Percentiles rank a stretch among this genome's conserved stretches.
These are phyloP conservation scores for Gentiana dahurica DNA, from an alignment of 257 asterid genomes.

Conservation along the genomic window DNA sequence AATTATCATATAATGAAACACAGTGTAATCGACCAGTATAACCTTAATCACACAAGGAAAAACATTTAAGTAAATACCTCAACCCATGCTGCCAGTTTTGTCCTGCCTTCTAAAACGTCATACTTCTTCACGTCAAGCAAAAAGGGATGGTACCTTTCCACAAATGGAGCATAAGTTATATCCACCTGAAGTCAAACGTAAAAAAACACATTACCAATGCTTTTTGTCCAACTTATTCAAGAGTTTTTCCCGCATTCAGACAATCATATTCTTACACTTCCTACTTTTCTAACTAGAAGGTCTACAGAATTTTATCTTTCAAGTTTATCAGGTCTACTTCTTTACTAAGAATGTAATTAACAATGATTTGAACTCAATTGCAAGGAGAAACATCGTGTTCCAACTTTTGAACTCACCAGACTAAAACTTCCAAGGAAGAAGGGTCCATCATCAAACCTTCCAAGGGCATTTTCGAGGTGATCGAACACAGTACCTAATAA, in stretches of 20 bases:
- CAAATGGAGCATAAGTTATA: slow-evolving; percentile 66
- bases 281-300: no score
- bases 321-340: no score
- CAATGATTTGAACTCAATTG: not conserved
- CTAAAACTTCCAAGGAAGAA: slow-evolving; percentile 80
- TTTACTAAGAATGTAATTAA: no score
- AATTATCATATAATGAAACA: no score
- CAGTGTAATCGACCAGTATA: no score
- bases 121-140: slow-evolving; percentile 44
- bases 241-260: not conserved
- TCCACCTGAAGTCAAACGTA: slow-evolving; percentile 44
- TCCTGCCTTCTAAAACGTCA: slow-evolving; percentile 50
- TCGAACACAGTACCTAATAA: slow-evolving; percentile 47
- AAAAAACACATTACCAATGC: not conserved
- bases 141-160: slow-evolving; percentile 56
- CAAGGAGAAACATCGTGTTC: not conserved
- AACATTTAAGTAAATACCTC: slow-evolving; percentile 32
- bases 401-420: slow-evolving; percentile 33
- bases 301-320: no score
- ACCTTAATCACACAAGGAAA: not conserved
- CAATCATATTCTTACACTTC: not conserved
- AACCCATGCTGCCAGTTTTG: slow-evolving; percentile 57
- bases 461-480: slow-evolving; percentile 56
- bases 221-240: not conserved
- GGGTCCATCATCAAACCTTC: slow-evolving; percentile 60